phyloP scores from a whole-genome alignment of 345 rosid species.

The Gossypium mustelinum region DNA sequence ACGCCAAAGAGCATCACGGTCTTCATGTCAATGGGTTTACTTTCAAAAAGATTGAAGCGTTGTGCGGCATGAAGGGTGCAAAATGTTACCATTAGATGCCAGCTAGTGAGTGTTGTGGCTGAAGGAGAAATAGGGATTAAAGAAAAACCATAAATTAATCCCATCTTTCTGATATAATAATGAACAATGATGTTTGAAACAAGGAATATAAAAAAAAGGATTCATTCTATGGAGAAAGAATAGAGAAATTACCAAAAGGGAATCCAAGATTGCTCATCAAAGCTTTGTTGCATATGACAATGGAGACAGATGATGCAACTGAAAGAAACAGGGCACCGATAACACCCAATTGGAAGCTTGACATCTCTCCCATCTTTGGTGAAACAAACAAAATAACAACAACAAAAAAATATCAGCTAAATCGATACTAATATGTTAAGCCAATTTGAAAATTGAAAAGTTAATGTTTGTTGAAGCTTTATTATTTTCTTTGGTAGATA shows the following conservation, averaged over 20 bases:
- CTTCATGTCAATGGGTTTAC: slow-evolving; percentile 72
- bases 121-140: not conserved
- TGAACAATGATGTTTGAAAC: not conserved
- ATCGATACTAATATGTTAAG: not conserved
- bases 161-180: not conserved
- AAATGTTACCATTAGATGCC: slow-evolving; percentile 96
- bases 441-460: not conserved
- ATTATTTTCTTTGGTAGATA: too few relatives aligned
- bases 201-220: not conserved
- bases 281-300: slow-evolving; percentile 99
- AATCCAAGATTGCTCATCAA: slow-evolving; percentile 98
- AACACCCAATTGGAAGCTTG: slow-evolving; percentile 79
- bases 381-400: not conserved
- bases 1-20: slow-evolving; percentile 91
- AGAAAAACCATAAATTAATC: not conserved
- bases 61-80: slow-evolving; percentile 87
- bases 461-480: not conserved
- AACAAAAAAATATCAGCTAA: not conserved
- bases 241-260: slow-evolving; percentile 69
- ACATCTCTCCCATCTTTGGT: slow-evolving; percentile 77
- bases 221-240: not conserved
- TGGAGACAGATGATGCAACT: slow-evolving; percentile 95
- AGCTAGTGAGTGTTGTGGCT: slow-evolving; percentile 92
- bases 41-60: slow-evolving; percentile 74
- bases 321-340: slow-evolving; percentile 90